Evolutionary conservation across 1,284 basidiomycete species (phyloP).

Genomic region (Anthracocystis panici-leucophaei): DNA sequence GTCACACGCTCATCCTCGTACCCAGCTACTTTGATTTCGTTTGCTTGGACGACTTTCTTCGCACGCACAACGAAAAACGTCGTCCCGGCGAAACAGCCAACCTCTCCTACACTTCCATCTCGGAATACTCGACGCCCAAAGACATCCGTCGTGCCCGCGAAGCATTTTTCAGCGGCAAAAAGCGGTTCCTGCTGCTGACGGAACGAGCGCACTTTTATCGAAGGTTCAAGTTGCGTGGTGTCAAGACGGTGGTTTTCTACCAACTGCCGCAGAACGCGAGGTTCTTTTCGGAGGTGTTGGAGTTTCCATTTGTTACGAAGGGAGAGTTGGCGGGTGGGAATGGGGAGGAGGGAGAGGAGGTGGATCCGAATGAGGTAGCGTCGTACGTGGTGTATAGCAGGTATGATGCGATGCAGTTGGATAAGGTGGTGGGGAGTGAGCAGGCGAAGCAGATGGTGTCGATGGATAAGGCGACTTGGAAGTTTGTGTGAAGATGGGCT

Average conservation of each 20-base stretch:
- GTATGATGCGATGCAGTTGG: constrained; percentile 87
- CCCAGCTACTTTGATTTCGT: constrained; percentile 98
- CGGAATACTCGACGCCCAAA: constrained; percentile 93
- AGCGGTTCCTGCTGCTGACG: constrained; percentile 87
- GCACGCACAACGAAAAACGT: constrained; percentile 71
- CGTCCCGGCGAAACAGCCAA: constrained; percentile 25
- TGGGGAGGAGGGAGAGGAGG: constrained; percentile 70
- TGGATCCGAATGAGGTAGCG: constrained; percentile 78
- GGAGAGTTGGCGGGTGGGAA: constrained; percentile 7
- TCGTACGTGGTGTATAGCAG: constrained; percentile 79
- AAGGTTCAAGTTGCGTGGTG: constrained; percentile 78
- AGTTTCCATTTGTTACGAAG: constrained; percentile 80
- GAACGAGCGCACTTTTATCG: constrained; percentile 99
- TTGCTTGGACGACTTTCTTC: constrained; percentile 86
- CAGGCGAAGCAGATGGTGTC: constrained; percentile 60
- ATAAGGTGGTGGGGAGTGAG: constrained; percentile 77
- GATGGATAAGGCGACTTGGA: constrained; percentile 53
- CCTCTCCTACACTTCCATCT: constrained; percentile 79
- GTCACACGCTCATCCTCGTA: constrained; percentile 87
- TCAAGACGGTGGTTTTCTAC: constrained; percentile 92
- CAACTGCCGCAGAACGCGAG: constrained; percentile 87
- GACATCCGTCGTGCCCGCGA: constrained; percentile 93
- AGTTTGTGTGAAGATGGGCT: constrained; percentile 49
- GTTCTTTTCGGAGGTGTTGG: constrained; percentile 89
- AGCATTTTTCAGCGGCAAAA: constrained; percentile 89